Base-by-base conservation (phyloP, 257 asterid genomes). In the Anisodus acutangulus region DNA sequence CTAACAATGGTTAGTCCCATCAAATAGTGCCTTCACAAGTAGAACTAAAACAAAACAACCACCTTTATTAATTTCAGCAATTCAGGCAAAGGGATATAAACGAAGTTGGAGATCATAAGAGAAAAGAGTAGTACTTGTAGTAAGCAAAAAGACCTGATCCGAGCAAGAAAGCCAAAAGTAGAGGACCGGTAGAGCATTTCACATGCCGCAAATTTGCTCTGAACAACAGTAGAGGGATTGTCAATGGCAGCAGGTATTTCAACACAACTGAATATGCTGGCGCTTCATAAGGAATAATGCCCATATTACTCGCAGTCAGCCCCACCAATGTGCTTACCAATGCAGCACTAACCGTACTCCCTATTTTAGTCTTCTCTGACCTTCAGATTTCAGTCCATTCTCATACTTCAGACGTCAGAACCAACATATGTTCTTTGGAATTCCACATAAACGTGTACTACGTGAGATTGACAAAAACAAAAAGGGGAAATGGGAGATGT, bases 341-440 rank as follows among this genome's bases (percentile, higher is more conserved):
- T 82, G 98, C 98, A 76, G 92, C 97, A 88, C 97, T 90, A 87
- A 93, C 88, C 94, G 90, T 95, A 88, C 97, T 89, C 86, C 97
- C 98, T 64, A 95, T 91, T 88, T 91, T 90, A 31, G 95, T 93
- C 94, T 92, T 95, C 91, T 93, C 98, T 74, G 94, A 90, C 98
- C 97, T 94, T 87, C 86, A 87, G 10, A 79, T 83, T 82, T 82
- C 66, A 64, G 53, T 16, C 15, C 47, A 59, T 81, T 49, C 84
- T 85, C 86, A 83, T 57, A 72, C 55, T 78, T 79, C 83, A 70
- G 39, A 76, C 63, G 79, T 45, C 82, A 81, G 35, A 49, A 63
- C 53, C 39, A 60, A 43, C 82, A 81, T 53, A 60, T 55, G 67
- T 76, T 63, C 60, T 41, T 35, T 74, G 84, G 67, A 9, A 26